These are phyloP conservation scores for Berkeleyomyces basicola DNA, from an alignment of 2,329 filamentous ascomycete genomes.

Conservation along the genomic window DNA sequence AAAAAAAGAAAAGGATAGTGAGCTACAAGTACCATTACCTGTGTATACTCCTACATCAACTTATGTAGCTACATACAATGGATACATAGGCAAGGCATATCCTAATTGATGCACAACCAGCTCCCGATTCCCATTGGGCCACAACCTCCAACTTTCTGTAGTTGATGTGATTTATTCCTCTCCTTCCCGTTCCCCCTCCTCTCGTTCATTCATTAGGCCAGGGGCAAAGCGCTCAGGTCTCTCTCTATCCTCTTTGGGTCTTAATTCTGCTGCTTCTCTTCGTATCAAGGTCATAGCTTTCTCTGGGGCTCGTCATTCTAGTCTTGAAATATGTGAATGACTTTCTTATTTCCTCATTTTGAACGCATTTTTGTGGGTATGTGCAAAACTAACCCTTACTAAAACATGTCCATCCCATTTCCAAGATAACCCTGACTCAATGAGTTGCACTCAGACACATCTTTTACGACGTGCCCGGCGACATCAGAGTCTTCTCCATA, in stretches of 20 bases:
- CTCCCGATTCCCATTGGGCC: not conserved
- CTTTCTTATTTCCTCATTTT: not conserved
- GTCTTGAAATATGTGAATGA: no score
- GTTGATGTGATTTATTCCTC: no score
- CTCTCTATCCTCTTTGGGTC: no score
- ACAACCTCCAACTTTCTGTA: not conserved
- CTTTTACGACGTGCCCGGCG: not conserved
- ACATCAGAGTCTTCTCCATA: constrained; percentile 30
- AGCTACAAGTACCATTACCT: not conserved
- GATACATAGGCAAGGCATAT: not conserved
- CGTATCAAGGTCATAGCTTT: not conserved
- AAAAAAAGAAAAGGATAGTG: not conserved
- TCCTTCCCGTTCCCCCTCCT: no score
- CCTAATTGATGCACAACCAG: not conserved
- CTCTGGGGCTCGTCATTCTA: not conserved
- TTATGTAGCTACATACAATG: not conserved
- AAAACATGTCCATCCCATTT: no score
- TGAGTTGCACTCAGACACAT: no score
- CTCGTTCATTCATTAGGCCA: no score
- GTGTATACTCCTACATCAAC: not conserved
- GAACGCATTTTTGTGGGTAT: not conserved
- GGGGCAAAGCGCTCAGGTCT: no score
- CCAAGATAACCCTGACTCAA: not conserved
- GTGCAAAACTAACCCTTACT: no score
- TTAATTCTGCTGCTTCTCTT: not conserved